These are phyloP conservation scores for Sporothrix brunneoviolacea DNA, from an alignment of 2,329 filamentous ascomycete species.

Conservation along the genomic window DNA sequence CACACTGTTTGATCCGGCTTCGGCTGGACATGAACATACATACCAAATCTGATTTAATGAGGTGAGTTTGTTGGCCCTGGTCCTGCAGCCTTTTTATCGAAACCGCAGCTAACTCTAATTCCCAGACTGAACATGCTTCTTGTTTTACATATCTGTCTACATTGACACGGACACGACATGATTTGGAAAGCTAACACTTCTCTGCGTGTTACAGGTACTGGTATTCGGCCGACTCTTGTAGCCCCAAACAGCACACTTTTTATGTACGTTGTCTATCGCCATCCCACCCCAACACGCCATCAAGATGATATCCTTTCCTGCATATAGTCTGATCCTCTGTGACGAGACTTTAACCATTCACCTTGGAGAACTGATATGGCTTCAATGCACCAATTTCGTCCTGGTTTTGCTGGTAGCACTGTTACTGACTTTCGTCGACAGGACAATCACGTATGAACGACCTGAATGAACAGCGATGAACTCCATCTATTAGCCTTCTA, in stretches of 20 bases:
- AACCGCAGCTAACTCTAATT: too few species aligned
- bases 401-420: not conserved
- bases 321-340: constrained; percentile 48
- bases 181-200: constrained; percentile 7
- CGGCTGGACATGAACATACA: constrained; percentile 45
- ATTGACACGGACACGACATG: not conserved
- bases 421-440: not conserved
- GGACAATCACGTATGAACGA: too few species aligned
- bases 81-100: too few species aligned
- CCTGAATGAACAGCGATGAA: too few species aligned
- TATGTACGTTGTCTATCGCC: too few species aligned
- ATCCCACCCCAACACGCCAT: constrained; percentile 5
- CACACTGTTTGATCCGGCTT: constrained; percentile 52
- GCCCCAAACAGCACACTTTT: not conserved
- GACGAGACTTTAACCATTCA: constrained; percentile 46
- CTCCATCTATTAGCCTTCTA: not conserved
- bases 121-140: constrained; percentile 21
- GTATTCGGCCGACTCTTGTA: too few species aligned
- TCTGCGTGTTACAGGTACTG: constrained; percentile 11
- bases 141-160: constrained; percentile 1
- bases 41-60: constrained; percentile 49
- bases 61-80: constrained; percentile 26
- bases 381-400: constrained; percentile 18
- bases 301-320: constrained; percentile 43
- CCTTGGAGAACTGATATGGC: constrained; percentile 56